Evolutionary conservation across 2,329 filamentous ascomycete species (phyloP).

Genomic region (Fusarium pseudoanthophilum): DNA sequence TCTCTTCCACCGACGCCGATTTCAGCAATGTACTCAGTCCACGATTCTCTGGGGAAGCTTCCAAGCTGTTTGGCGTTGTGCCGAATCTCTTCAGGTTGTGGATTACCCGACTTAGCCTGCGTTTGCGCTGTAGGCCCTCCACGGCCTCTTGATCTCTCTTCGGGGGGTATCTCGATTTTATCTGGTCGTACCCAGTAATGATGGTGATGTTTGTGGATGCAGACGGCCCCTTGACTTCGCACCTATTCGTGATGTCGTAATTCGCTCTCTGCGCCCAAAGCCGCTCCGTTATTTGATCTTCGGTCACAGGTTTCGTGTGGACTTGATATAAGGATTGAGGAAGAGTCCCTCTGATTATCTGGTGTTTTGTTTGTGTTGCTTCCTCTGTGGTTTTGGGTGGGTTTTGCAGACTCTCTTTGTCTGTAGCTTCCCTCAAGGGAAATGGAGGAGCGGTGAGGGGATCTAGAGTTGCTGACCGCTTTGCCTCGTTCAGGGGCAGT

Average conservation of each 20-base stretch:
- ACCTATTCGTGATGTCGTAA: slow-evolving; percentile 37
- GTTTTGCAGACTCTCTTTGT: not conserved
- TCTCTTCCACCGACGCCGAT: slow-evolving; percentile 13
- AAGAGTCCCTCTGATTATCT: slow-evolving; percentile 6
- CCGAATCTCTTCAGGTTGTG: slow-evolving; percentile 39
- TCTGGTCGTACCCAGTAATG: slow-evolving; percentile 66
- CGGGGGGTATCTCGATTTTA: slow-evolving; percentile 30
- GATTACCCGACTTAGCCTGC: slow-evolving; percentile 27
- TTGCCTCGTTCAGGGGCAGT: slow-evolving; percentile 5
- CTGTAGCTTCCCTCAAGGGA: not conserved
- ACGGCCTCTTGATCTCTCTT: not conserved
- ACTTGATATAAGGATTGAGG: slow-evolving; percentile 16
- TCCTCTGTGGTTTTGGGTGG: slow-evolving; percentile 15
- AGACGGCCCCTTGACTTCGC: slow-evolving; percentile 49
- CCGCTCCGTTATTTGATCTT: slow-evolving; percentile 12
- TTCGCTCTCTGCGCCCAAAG: slow-evolving; percentile 40
- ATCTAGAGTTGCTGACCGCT: slow-evolving; percentile 7
- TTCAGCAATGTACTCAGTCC: slow-evolving; percentile 45
- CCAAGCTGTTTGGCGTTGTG: slow-evolving; percentile 29
- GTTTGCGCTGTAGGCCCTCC: slow-evolving; percentile 9
- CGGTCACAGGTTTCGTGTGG: slow-evolving; percentile 9
- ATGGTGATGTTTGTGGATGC: slow-evolving; percentile 69
- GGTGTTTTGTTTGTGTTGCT: slow-evolving; percentile 32
- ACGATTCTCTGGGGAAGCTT: slow-evolving; percentile 31
- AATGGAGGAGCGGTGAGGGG: slow-evolving; percentile 1